phyloP scores from a whole-genome alignment of 129 eudicot genomes.

The carrot (Daucus carota) region DNA sequence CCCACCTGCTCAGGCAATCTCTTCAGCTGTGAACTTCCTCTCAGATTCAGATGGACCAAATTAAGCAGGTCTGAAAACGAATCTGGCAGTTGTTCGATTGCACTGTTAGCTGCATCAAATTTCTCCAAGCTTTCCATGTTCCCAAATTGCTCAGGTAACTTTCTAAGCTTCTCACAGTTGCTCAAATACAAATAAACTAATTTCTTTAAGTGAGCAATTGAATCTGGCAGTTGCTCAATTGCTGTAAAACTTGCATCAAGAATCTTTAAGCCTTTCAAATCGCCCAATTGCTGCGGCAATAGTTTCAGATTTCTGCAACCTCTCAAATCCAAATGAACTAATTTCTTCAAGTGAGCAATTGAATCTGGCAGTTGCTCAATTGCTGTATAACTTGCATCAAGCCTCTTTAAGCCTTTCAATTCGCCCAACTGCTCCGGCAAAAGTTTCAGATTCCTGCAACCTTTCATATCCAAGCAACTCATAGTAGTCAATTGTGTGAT shows the following conservation, averaged over 20 bases:
- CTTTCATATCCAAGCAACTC: background rate
- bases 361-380: too few relatives aligned
- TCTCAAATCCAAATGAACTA: too few relatives aligned
- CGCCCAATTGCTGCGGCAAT: too few relatives aligned
- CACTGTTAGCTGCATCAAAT: background rate
- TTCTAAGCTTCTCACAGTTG: background rate
- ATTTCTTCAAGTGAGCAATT: too few relatives aligned
- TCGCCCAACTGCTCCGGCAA: background rate
- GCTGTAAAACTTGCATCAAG: background rate
- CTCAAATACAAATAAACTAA: background rate
- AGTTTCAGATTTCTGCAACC: too few relatives aligned
- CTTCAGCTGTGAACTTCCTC: background rate
- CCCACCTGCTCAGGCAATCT: too few relatives aligned
- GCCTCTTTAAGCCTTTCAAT: too few relatives aligned
- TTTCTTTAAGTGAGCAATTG: background rate
- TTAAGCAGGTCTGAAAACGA: too few relatives aligned
- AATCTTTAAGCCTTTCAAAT: too few relatives aligned
- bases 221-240: background rate
- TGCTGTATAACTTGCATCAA: too few relatives aligned
- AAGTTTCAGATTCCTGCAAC: background rate
- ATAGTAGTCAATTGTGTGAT: background rate
- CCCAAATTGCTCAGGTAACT: slow-evolving; percentile 2
- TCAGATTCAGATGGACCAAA: too few relatives aligned
- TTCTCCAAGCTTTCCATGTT: background rate
- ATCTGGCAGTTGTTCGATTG: background rate